phyloP scores from a whole-genome alignment of 2,329 filamentous ascomycete species.

The Trichoderma endophyticum region DNA sequence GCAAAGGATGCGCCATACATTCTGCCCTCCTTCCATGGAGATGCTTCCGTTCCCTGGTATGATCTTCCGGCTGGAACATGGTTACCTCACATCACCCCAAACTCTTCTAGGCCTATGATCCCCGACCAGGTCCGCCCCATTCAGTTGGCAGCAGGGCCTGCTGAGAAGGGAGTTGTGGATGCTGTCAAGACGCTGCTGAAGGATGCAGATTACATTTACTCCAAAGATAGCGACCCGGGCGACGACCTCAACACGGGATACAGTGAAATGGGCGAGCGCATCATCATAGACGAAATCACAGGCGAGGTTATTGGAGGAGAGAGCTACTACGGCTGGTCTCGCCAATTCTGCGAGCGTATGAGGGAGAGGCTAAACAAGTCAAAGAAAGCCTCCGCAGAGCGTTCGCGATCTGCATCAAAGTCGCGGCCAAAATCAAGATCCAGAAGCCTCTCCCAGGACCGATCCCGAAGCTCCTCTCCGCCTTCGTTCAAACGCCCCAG shows the following conservation, averaged over 20 bases:
- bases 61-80: slow-evolving; percentile 80
- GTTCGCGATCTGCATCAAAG: slow-evolving; percentile 33
- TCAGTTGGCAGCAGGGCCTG: slow-evolving; percentile 65
- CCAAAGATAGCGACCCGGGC: slow-evolving; percentile 45
- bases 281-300: slow-evolving; percentile 63
- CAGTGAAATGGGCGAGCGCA: slow-evolving; percentile 70
- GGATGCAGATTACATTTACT: slow-evolving; percentile 68
- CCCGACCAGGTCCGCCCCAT: slow-evolving; percentile 68
- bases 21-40: slow-evolving; percentile 75
- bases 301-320: slow-evolving; percentile 63
- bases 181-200: slow-evolving; percentile 69
- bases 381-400: slow-evolving; percentile 28
- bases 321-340: slow-evolving; percentile 87
- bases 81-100: slow-evolving; percentile 73
- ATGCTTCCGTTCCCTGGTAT: slow-evolving; percentile 69
- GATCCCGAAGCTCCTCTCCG: slow-evolving; percentile 33
- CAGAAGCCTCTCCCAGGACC: slow-evolving; percentile 28
- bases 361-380: slow-evolving; percentile 50
- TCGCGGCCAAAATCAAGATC: slow-evolving; percentile 33
- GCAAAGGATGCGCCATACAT: slow-evolving; percentile 62
- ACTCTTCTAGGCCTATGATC: slow-evolving; percentile 72
- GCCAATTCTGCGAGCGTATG: slow-evolving; percentile 77
- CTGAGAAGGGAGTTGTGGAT: slow-evolving; percentile 60
- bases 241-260: slow-evolving; percentile 57
- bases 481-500: slow-evolving; percentile 32